A percentile compares a stretch with the other conserved stretches of the same genome.
Conservation (phyloP, 805 yeast genomes). For the Metschnikowia sp. region DNA sequence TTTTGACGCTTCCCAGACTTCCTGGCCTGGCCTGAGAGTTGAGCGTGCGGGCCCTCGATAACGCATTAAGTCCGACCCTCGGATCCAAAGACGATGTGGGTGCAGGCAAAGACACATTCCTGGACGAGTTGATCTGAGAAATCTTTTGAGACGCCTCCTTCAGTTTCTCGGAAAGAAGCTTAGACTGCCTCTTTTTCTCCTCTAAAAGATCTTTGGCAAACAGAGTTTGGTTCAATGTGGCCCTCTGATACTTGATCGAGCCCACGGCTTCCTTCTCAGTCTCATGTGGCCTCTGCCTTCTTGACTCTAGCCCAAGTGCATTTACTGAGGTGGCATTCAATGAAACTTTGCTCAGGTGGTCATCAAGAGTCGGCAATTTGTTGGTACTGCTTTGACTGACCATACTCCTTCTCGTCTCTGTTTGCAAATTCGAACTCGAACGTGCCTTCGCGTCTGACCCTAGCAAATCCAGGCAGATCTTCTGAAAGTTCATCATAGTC, state of each 20-base stretch:
- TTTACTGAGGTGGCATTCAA: slow-evolving; percentile 7
- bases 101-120: slow-evolving; percentile 13
- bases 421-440: slow-evolving; percentile 6
- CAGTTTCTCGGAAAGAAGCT: slow-evolving; percentile 26
- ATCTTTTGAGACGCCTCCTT: slow-evolving; percentile 27
- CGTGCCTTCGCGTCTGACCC: slow-evolving; percentile 18
- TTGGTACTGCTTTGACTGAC: slow-evolving; percentile 11
- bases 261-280: no score
- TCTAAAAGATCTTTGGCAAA: slow-evolving; percentile 9
- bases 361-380: slow-evolving; percentile 11
- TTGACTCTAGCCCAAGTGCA: not conserved
- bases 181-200: slow-evolving; percentile 22
- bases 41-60: slow-evolving; percentile 37
- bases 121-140: slow-evolving; percentile 11
- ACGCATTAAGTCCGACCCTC: slow-evolving; percentile 23
- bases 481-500: slow-evolving; percentile 29
- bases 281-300: no score
- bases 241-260: no score
- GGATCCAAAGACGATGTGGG: slow-evolving; percentile 36
- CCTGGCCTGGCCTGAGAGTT: slow-evolving; percentile 24
- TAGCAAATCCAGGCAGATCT: slow-evolving; percentile 32
- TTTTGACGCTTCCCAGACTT: slow-evolving; percentile 20
- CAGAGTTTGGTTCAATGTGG: not conserved
- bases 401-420: slow-evolving; percentile 2
- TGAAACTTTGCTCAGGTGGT: slow-evolving; percentile 14